A percentile compares a stretch with the other conserved stretches of the same genome.
Evolutionary conservation across 2,329 filamentous ascomycete species (phyloP).

Genomic region (Zymoseptoria pseudotritici): DNA sequence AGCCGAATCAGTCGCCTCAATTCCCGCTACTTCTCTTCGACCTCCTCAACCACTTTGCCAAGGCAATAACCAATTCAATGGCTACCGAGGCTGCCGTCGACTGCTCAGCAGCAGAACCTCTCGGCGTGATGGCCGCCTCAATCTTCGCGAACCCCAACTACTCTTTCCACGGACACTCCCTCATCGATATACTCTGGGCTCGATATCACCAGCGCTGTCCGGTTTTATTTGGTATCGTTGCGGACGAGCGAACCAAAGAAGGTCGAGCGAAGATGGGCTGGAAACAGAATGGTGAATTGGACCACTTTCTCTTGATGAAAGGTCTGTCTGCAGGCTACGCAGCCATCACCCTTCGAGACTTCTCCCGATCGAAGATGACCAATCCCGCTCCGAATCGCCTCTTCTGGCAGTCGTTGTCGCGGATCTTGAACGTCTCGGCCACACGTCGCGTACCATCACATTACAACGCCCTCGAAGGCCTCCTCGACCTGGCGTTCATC

Average conservation of each 20-base stretch:
- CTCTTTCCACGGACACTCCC: slow-evolving; percentile 57
- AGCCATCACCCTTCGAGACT: slow-evolving; percentile 74
- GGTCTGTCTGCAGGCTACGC: slow-evolving; percentile 80
- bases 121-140: slow-evolving; percentile 68
- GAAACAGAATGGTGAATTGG: slow-evolving; percentile 41
- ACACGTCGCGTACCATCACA: slow-evolving; percentile 42
- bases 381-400: slow-evolving; percentile 72
- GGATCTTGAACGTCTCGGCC: slow-evolving; percentile 67
- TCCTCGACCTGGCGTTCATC: slow-evolving; percentile 54
- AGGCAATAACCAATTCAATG: slow-evolving; percentile 60
- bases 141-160: slow-evolving; percentile 61
- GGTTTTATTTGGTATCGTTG: slow-evolving; percentile 75
- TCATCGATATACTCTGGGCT: slow-evolving; percentile 79
- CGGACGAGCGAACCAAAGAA: slow-evolving; percentile 62
- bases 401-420: slow-evolving; percentile 75
- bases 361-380: slow-evolving; percentile 56
- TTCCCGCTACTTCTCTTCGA: slow-evolving; percentile 54
- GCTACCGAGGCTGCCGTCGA: slow-evolving; percentile 34
- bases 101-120: slow-evolving; percentile 55
- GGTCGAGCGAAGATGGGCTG: slow-evolving; percentile 67
- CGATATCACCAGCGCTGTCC: slow-evolving; percentile 79
- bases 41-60: slow-evolving; percentile 67
- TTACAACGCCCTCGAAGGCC: slow-evolving; percentile 43
- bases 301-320: slow-evolving; percentile 75
- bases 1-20: slow-evolving; percentile 11